phyloP scores from a whole-genome alignment of 176 grass and related monocot genomes.

The Bonia amplexicaulis region DNA sequence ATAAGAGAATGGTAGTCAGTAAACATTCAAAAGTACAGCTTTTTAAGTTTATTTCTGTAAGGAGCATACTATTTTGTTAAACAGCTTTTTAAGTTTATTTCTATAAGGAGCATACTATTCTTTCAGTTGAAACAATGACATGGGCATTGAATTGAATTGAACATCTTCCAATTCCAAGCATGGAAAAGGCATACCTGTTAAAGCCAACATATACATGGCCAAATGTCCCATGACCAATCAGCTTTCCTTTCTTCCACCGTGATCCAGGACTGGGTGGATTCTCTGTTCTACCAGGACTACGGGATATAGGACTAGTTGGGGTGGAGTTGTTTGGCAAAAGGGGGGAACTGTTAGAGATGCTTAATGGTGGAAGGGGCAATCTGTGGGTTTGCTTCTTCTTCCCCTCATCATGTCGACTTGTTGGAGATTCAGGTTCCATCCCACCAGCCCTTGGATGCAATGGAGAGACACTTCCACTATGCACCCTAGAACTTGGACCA shows the following conservation, averaged over 20 bases:
- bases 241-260: conserved; percentile 98
- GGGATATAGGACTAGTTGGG: conserved; percentile 66
- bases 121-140: neutral
- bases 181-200: conserved; percentile 75
- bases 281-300: conserved; percentile 85
- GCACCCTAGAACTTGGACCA: conserved; percentile 92
- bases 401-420: conserved; percentile 58
- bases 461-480: conserved; percentile 88
- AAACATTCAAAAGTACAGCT: neutral
- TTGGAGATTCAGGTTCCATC: conserved; percentile 79
- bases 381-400: conserved; percentile 89
- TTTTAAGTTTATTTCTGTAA: neutral
- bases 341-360: conserved; percentile 57
- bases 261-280: conserved; percentile 87
- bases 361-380: conserved; percentile 88
- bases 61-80: neutral
- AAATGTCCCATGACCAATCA: conserved; percentile 90
- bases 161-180: conserved; percentile 11
- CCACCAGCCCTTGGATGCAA: conserved; percentile 88
- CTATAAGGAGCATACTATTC: neutral
- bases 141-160: conserved; percentile 10
- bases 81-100: neutral
- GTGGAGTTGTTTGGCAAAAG: conserved; percentile 77
- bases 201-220: conserved; percentile 99
- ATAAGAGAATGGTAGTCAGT: neutral